Evolutionary conservation across 306 rosid species (phyloP).

Genomic region (Lagenaria siceraria): DNA sequence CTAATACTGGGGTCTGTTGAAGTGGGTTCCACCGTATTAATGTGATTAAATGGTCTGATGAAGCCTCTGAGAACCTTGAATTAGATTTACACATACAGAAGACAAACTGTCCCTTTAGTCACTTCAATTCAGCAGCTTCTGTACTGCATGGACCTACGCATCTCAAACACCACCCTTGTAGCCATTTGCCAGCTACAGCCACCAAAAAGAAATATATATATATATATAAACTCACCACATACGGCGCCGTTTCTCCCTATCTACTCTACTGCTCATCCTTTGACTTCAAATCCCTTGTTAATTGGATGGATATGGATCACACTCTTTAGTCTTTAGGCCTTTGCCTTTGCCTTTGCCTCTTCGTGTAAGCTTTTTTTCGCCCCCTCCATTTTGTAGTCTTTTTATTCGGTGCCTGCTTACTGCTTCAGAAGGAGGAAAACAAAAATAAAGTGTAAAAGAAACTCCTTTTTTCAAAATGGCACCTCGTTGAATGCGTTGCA

Average conservation of each 20-base stretch:
- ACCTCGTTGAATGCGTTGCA: slow-evolving; percentile 3
- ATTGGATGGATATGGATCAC: background rate
- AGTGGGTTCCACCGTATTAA: slow-evolving; percentile 22
- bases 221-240: background rate
- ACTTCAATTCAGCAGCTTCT: slow-evolving; percentile 50
- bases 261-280: background rate
- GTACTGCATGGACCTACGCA: slow-evolving; percentile 33
- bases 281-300: background rate
- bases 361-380: background rate
- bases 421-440: background rate
- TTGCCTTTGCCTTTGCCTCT: background rate
- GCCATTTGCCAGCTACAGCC: background rate
- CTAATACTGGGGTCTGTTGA: slow-evolving; percentile 1
- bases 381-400: slow-evolving; percentile 5
- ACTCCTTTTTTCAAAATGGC: background rate
- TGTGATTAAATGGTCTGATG: slow-evolving; percentile 18
- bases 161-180: background rate
- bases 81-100: slow-evolving; percentile 40
- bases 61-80: slow-evolving; percentile 13
- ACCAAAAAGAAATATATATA: background rate
- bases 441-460: background rate
- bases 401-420: slow-evolving; percentile 6
- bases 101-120: slow-evolving; percentile 56
- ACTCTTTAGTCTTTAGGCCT: background rate
- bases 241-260: slow-evolving; percentile 2